phyloP scores from a whole-genome alignment of 23 red algal species.

The Agarophyton chilense region DNA sequence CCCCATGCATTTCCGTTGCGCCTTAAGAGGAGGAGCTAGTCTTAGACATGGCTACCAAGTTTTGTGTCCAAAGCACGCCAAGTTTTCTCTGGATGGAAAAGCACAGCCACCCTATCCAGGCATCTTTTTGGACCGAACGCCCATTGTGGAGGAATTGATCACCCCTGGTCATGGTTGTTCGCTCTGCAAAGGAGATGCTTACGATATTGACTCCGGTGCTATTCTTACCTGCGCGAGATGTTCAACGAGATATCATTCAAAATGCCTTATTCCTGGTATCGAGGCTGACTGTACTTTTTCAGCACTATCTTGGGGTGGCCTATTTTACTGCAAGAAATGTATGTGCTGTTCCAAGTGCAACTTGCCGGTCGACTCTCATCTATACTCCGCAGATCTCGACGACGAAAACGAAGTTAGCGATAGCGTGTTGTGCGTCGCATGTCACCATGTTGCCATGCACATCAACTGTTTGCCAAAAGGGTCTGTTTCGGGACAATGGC shows the following conservation, averaged over 20 bases:
- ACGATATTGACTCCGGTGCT: slow-evolving; percentile 13
- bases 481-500: slow-evolving; percentile 7
- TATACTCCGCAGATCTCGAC: slow-evolving; percentile 16
- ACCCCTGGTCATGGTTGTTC: slow-evolving; percentile 4
- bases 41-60: slow-evolving; percentile 28
- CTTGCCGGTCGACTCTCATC: background rate
- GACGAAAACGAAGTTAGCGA: slow-evolving; percentile 18
- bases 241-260: slow-evolving; percentile 24
- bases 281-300: slow-evolving; percentile 22
- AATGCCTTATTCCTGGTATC: slow-evolving; percentile 11
- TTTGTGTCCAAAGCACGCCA: slow-evolving; percentile 55
- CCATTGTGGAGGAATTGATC: slow-evolving; percentile 5
- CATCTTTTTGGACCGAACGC: slow-evolving; percentile 33
- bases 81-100: background rate
- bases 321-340: slow-evolving; percentile 48
- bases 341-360: slow-evolving; percentile 34
- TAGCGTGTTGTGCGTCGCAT: slow-evolving; percentile 27
- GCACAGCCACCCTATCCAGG: background rate
- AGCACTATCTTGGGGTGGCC: slow-evolving; percentile 8
- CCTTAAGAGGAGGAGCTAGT: slow-evolving; percentile 31
- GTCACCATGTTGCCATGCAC: slow-evolving; percentile 49
- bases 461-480: slow-evolving; percentile 12
- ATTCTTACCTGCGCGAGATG: slow-evolving; percentile 47
- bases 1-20: slow-evolving; percentile 73
- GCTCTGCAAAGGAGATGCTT: slow-evolving; percentile 20